These are phyloP conservation scores for Linanthus parryae DNA, from an alignment of 148 eudicot species.

Conservation along the genomic window DNA sequence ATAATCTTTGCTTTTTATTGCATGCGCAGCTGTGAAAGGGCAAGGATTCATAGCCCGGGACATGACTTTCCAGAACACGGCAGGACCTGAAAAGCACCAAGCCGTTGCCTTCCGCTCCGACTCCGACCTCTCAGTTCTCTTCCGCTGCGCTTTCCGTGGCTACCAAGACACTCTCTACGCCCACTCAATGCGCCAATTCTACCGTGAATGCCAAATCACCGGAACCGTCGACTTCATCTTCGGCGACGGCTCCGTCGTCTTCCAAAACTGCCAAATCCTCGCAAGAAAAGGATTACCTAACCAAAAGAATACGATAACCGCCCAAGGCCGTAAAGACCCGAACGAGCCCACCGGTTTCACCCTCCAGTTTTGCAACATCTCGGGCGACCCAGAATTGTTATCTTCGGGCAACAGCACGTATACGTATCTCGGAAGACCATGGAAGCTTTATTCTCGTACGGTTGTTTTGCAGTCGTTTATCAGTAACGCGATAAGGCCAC, in stretches of 20 bases:
- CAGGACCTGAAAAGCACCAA: conserved; percentile 81
- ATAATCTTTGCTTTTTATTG: background rate
- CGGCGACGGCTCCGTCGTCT: conserved; percentile 61
- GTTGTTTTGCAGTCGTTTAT: conserved; percentile 69
- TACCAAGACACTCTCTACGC: conserved; percentile 92
- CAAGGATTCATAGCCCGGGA: conserved; percentile 75
- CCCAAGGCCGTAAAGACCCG: conserved; percentile 73
- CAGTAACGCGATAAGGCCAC: conserved; percentile 37
- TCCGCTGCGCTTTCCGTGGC: conserved; percentile 43
- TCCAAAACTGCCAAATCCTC: conserved; percentile 64
- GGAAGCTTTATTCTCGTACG: conserved; percentile 71
- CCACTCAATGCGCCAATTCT: conserved; percentile 73
- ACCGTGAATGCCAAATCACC: conserved; percentile 67
- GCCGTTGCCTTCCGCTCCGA: conserved; percentile 83
- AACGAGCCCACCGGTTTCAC: conserved; percentile 64
- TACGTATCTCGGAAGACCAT: conserved; percentile 81
- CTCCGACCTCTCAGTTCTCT: conserved; percentile 68
- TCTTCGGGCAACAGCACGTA: conserved; percentile 18
- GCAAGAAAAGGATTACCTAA: conserved; percentile 61
- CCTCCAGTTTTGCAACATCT: conserved; percentile 60
- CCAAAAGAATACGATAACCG: conserved; percentile 87
- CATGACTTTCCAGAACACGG: conserved; percentile 79
- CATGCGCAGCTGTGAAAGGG: conserved; percentile 54
- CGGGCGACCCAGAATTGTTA: conserved; percentile 42
- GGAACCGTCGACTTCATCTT: conserved; percentile 89